These are phyloP conservation scores for Escallonia rubra DNA, from an alignment of 129 eudicot species.

Conservation along the genomic window DNA sequence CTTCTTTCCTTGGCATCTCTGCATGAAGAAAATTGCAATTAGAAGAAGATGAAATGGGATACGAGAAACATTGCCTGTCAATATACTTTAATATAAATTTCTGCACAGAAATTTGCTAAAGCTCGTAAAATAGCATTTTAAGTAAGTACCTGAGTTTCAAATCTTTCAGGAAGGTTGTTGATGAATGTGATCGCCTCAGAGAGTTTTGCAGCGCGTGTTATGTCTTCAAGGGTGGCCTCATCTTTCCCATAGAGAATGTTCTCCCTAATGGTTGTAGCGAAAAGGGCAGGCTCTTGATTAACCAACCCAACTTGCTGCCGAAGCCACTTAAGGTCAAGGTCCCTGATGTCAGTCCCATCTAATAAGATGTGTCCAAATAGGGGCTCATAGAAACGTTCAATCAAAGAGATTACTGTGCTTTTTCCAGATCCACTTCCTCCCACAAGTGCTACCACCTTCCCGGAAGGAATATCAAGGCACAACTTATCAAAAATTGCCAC, in stretches of 20 bases:
- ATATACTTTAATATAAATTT: no score
- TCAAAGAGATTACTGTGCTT: constrained; percentile 91
- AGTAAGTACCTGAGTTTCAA: constrained; percentile 74
- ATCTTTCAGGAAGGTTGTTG: constrained; percentile 91
- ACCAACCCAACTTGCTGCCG: constrained; percentile 90
- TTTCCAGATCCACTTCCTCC: constrained; percentile 99
- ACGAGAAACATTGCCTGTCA: no score
- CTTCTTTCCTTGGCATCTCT: no score
- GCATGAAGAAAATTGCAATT: no score
- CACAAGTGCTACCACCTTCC: constrained; percentile 91
- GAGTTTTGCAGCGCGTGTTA: constrained; percentile 91
- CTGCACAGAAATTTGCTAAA: no score
- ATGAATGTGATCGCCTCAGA: constrained; percentile 84
- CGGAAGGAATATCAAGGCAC: constrained; percentile 74
- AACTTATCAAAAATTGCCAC: constrained; percentile 66
- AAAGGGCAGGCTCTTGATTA: constrained; percentile 96
- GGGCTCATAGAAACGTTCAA: constrained; percentile 95
- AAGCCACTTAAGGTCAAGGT: constrained; percentile 88
- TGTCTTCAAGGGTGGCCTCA: constrained; percentile 80
- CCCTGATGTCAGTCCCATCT: constrained; percentile 60
- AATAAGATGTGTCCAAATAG: constrained; percentile 61
- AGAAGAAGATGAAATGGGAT: no score
- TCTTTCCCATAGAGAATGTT: constrained; percentile 90
- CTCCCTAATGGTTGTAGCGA: constrained; percentile 89
- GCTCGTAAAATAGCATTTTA: background rate